Base-by-base conservation (phyloP, 2,329 filamentous ascomycete species). In the Trichoderma guizhouense region DNA sequence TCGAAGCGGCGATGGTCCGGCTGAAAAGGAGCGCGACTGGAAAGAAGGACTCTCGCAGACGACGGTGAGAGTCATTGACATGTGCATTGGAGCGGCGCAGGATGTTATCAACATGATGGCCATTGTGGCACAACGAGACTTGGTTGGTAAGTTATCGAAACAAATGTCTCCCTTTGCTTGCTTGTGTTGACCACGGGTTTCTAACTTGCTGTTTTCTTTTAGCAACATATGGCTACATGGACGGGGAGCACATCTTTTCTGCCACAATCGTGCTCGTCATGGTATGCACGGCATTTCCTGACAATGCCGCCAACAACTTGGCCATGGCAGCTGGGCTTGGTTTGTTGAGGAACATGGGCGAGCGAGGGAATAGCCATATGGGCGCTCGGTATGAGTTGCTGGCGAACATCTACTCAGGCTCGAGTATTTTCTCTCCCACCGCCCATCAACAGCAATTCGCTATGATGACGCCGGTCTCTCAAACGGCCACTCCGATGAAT, bases 201-300 rank as follows among this genome's bases (percentile, higher is more conserved):
- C 67, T 62, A 24, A 70, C 32, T 8, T 30, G 9, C 21, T 43
- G 14, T 18, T 34, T 53, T 7, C 14, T 34, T 53, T 7, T 36
- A 75, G 85, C 86, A 24, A 88, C 86, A 0, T 88, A 87, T 74
- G 87, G 87, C 28, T 89, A 87, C 76, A 86, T 88, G 80, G 87
- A 89, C 72, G 84, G 85, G 18, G 87, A 89, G 72, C 86, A 88
- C 74, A 82, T 84, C 28, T 88, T 88, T 74, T 87, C 85, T 0
- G 86, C 86, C 1, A 83, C 86, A 12, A 82, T 88, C 12, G 81
- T 88, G 2, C 82, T 89, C 6, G 84, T 88, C 28, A 86, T 88
- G 83, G 84, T 86, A 24, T 86, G 86, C 76, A 83, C 84, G 11
- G 83, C 86, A 2, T 87, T 89, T 71, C 86, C 86, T 0, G 76